phyloP scores from a whole-genome alignment of 1,284 basidiomycete genomes.

The Marasmius fiardii region DNA sequence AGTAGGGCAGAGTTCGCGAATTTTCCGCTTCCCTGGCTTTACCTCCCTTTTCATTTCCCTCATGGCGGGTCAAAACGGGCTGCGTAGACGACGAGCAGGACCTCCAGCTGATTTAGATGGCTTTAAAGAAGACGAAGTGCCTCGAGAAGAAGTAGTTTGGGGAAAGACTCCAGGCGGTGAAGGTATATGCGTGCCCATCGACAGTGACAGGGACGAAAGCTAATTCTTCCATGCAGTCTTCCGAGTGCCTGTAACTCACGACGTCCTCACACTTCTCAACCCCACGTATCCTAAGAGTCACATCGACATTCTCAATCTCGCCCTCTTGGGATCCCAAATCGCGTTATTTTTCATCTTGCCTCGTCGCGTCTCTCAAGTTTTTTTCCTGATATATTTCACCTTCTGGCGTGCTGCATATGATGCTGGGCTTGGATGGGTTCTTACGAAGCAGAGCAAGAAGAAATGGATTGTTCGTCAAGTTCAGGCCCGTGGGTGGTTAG shows the following conservation, averaged over 20 bases:
- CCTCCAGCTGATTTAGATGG: background rate
- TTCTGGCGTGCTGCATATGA: slow-evolving; percentile 96
- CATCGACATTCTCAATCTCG: slow-evolving; percentile 85
- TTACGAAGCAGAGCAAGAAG: slow-evolving; percentile 92
- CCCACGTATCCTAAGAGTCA: slow-evolving; percentile 90
- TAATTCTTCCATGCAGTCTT: slow-evolving; percentile 60
- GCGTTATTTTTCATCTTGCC: slow-evolving; percentile 72
- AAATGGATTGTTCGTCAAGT: slow-evolving; percentile 89
- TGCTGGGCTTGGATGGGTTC: slow-evolving; percentile 88
- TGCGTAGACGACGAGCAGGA: background rate
- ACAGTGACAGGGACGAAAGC: background rate
- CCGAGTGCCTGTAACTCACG: slow-evolving; percentile 91
- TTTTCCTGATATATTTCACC: slow-evolving; percentile 86
- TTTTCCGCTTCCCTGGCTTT: background rate
- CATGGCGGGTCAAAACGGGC: background rate
- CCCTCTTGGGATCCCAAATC: slow-evolving; percentile 76
- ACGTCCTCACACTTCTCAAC: slow-evolving; percentile 90
- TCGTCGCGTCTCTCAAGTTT: slow-evolving; percentile 48
- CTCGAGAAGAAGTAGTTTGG: slow-evolving; percentile 63
- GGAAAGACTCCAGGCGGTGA: slow-evolving; percentile 84
- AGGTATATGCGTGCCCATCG: slow-evolving; percentile 50
- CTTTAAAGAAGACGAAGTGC: background rate
- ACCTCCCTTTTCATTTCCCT: background rate
- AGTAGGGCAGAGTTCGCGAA: too few species aligned
- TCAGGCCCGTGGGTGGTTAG: slow-evolving; percentile 84